Conservation (phyloP, 306 rosid species). For the Crotalaria pallida region DNA sequence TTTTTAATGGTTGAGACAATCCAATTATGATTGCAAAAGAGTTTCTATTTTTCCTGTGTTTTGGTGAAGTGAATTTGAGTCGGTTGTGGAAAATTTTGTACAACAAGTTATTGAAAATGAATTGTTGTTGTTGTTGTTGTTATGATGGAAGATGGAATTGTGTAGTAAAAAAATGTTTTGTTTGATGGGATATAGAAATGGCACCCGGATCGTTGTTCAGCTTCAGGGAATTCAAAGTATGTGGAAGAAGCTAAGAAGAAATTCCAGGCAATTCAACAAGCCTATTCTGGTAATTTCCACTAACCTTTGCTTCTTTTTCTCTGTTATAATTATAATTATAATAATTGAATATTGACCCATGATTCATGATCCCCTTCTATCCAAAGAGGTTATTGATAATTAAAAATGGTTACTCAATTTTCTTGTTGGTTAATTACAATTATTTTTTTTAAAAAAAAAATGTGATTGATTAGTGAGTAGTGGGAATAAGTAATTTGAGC, state of each 20-base stretch:
- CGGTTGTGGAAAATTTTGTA: neutral
- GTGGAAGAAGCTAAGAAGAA: constrained; percentile 89
- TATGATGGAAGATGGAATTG: neutral
- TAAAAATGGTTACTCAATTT: too few species aligned
- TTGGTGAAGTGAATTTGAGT: neutral
- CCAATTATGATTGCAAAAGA: neutral
- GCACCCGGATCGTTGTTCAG: constrained; percentile 99
- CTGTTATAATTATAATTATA: neutral
- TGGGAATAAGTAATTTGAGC: too few species aligned
- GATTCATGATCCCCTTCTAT: too few species aligned
- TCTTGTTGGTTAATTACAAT: too few species aligned
- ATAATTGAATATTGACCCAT: constrained; percentile 6
- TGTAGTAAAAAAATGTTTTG: constrained; percentile 4
- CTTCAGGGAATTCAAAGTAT: constrained; percentile 60
- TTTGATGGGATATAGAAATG: constrained; percentile 64
- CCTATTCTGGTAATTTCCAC: constrained; percentile 82
- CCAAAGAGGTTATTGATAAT: too few species aligned
- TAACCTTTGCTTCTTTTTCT: neutral
- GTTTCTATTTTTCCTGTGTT: neutral
- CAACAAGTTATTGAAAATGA: neutral
- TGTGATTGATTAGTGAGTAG: too few species aligned
- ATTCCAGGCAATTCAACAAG: constrained; percentile 81
- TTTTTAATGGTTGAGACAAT: neutral
- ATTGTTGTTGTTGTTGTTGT: neutral
- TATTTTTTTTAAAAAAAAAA: too few species aligned